phyloP scores from a whole-genome alignment of 2,329 filamentous ascomycete species.

The Teratosphaeria pseudoeucalypti region DNA sequence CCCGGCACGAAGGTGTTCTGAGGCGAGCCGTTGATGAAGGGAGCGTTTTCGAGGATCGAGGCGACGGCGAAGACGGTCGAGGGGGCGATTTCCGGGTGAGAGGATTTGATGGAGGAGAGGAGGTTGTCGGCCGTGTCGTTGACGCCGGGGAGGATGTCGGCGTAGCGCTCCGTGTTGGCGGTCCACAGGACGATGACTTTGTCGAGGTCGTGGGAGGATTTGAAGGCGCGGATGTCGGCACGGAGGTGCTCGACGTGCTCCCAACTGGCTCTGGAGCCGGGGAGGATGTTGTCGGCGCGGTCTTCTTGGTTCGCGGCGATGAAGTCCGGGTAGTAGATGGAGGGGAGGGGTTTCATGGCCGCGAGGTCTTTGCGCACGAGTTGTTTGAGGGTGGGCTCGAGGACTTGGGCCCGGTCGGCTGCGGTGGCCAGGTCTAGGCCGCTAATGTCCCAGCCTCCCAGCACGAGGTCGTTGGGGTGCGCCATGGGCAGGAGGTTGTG shows the following conservation, averaged over 20 bases:
- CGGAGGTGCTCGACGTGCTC: slow-evolving; percentile 90
- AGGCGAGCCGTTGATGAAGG: slow-evolving; percentile 98
- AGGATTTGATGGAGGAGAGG: slow-evolving; percentile 71
- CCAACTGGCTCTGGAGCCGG: slow-evolving; percentile 72
- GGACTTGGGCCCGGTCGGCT: slow-evolving; percentile 91
- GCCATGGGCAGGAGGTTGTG: slow-evolving; percentile 79
- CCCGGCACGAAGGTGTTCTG: slow-evolving; percentile 99
- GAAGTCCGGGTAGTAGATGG: slow-evolving; percentile 98
- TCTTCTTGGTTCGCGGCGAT: slow-evolving; percentile 98
- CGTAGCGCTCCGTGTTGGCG: slow-evolving; percentile 95
- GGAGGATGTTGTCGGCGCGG: slow-evolving; percentile 80
- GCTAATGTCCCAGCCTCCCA: slow-evolving; percentile 98
- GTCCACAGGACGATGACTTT: slow-evolving; percentile 98
- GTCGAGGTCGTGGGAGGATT: slow-evolving; percentile 71
- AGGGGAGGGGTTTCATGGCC: slow-evolving; percentile 76
- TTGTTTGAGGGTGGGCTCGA: slow-evolving; percentile 88
- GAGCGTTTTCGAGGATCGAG: slow-evolving; percentile 75
- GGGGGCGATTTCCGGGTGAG: slow-evolving; percentile 84
- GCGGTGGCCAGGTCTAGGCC: slow-evolving; percentile 75
- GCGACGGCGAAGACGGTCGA: slow-evolving; percentile 95
- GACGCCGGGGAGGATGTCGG: slow-evolving; percentile 75
- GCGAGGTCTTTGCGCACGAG: slow-evolving; percentile 90
- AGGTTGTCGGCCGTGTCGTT: slow-evolving; percentile 97
- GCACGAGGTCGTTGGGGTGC: slow-evolving; percentile 87
- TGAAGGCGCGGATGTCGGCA: slow-evolving; percentile 89